phyloP scores from a whole-genome alignment of 2,329 filamentous ascomycete species.

The Aureobasidium sp. region DNA sequence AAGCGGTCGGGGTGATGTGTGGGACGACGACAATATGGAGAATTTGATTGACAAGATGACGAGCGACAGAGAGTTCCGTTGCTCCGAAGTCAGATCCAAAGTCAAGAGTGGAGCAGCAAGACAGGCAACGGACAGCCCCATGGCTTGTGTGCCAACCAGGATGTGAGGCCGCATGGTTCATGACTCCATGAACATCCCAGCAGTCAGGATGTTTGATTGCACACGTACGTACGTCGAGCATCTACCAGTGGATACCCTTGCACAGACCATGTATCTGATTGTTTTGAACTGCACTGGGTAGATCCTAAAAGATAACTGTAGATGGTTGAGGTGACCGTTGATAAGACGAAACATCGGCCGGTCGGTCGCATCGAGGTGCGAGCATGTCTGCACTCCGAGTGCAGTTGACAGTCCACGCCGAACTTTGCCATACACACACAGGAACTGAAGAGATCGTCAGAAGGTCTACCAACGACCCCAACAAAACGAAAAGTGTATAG shows the following conservation, averaged over 20 bases:
- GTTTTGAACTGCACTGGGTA: background rate
- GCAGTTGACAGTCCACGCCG: background rate
- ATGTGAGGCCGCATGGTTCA: background rate
- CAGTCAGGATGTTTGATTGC: background rate
- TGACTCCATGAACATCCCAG: background rate
- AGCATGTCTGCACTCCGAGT: background rate
- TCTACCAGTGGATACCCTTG: background rate
- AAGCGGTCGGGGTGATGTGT: background rate
- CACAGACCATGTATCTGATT: background rate
- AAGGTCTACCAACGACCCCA: background rate
- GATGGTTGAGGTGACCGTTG: constrained; percentile 1
- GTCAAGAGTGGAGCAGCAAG: background rate
- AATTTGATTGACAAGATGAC: background rate
- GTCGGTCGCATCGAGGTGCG: background rate
- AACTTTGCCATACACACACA: background rate
- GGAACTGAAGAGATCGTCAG: background rate
- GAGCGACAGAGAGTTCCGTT: background rate
- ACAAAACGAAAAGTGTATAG: background rate
- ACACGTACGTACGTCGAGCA: background rate
- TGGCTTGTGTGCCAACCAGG: constrained; percentile 1
- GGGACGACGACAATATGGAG: background rate
- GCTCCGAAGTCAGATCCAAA: background rate
- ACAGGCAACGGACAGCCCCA: background rate
- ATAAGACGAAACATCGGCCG: constrained; percentile 4
- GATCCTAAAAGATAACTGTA: constrained; percentile 1